Evolutionary conservation across 345 rosid genomes (phyloP), one percentile per base, ranked within the genome.

Genomic region (Nasturtium officinale): DNA sequence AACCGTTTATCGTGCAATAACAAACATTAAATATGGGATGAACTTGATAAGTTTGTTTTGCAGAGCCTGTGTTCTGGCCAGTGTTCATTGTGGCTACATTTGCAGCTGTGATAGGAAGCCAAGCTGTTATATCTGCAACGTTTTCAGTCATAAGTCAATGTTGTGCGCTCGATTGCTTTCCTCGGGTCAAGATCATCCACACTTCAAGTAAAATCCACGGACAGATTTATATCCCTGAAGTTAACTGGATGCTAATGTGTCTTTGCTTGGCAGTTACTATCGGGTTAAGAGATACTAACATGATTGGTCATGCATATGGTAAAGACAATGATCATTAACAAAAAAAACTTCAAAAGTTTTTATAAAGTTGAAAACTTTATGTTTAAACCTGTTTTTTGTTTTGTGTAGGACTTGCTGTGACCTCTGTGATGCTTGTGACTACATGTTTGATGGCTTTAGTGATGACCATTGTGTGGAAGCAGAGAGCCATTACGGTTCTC

Each of bases 281-380:
- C 4, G 96, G 97, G 20, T 81, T 78, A 79, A 86, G 81, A 29
- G 94, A 89, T 77, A 85, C 88, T 12, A 87, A 75, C 80, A 84
- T 78, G 82, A 85, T 94, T 9, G 96, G 96, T 47, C 92, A 91
- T 10, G 98, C 96, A 15, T 91, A 89, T 51, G 96, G 98, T 90
- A 78, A 66, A 54, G 26, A 54, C 30, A 18, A 47, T 55, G 5
- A 29, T 40, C 55, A 40, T 64, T 23, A 12, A 30, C 16, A 26
- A 20, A 33, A 20, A 33, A 25, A 26, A 29, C 33, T 15, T 61
- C 7, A 7, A 11, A 13, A 20, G 7, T 10, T 7, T 55, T 18
- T 3, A 5, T 3, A 33, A 32, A 3, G 55, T 42, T 58, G 3
- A 33, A 33, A 56, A 18, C 13, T 28, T 67, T 18, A 60, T 3